phyloP scores from a whole-genome alignment of 2,329 filamentous ascomycete species.

The Fonsecaea monophora region DNA sequence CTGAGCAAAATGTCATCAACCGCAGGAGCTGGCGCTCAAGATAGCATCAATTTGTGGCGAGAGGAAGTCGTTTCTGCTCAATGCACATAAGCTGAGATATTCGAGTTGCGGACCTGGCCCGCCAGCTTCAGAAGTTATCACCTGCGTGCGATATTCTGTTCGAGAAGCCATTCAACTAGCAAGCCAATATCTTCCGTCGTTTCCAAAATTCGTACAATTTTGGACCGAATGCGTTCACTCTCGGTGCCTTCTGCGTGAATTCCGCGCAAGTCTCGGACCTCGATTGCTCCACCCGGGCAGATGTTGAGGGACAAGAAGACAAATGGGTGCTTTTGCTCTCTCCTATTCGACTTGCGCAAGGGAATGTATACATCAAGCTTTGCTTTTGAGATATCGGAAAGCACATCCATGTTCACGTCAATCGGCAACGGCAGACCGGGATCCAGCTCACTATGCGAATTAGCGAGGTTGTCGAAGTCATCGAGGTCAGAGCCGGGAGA shows the following conservation, averaged over 20 bases:
- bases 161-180: constrained; percentile 53
- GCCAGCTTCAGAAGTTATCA: background rate
- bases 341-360: constrained; percentile 9
- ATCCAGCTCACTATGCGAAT: constrained; percentile 13
- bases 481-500: constrained; percentile 60
- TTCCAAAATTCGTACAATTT: constrained; percentile 50
- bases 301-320: constrained; percentile 45
- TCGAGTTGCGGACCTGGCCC: background rate
- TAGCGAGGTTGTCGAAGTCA: constrained; percentile 62
- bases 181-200: constrained; percentile 54
- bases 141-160: constrained; percentile 13
- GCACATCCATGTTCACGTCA: constrained; percentile 36
- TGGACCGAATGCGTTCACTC: constrained; percentile 42
- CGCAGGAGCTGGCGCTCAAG: background rate
- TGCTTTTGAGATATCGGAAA: constrained; percentile 34
- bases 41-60: background rate
- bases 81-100: background rate
- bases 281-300: constrained; percentile 50
- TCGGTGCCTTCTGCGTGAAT: constrained; percentile 41
- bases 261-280: constrained; percentile 49
- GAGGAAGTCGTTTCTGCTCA: background rate
- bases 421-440: constrained; percentile 28
- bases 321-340: constrained; percentile 20
- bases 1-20: no score
- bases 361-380: constrained; percentile 35